A percentile compares a stretch with the other conserved stretches of the same genome.
Evolutionary conservation across 768 basidiomycete species (phyloP).

Genomic region (Amanita molliuscula): DNA sequence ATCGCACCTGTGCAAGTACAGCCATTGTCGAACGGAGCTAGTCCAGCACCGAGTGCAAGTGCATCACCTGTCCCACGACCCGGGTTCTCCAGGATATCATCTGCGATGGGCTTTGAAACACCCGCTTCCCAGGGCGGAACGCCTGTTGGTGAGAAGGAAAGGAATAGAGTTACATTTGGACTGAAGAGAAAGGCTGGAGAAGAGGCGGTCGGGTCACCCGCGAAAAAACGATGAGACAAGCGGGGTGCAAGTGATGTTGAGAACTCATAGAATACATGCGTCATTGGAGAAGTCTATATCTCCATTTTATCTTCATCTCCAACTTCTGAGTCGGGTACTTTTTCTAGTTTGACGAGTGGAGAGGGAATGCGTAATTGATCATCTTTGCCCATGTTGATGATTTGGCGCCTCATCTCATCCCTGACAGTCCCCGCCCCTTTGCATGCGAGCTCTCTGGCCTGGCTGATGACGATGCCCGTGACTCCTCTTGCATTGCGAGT

Average conservation of each 20-base stretch:
- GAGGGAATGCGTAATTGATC: constrained; percentile 8
- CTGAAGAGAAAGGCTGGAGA: constrained; percentile 77
- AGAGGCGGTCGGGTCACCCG: constrained; percentile 55
- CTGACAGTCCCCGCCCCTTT: constrained; percentile 38
- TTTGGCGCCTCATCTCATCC: constrained; percentile 30
- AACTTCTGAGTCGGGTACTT: constrained; percentile 4
- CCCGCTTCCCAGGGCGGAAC: constrained; percentile 40
- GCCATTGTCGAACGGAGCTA: constrained; percentile 31
- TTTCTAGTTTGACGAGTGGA: background rate
- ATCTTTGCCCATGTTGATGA: constrained; percentile 15
- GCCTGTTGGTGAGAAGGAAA: constrained; percentile 59
- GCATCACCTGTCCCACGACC: constrained; percentile 61
- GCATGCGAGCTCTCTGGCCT: constrained; percentile 40
- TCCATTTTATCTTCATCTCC: constrained; percentile 30
- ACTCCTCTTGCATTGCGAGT: constrained; percentile 16
- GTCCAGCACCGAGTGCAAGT: constrained; percentile 34
- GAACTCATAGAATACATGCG: background rate
- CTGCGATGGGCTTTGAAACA: constrained; percentile 32
- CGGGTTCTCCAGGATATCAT: constrained; percentile 70
- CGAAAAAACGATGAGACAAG: constrained; percentile 31
- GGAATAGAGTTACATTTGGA: constrained; percentile 69
- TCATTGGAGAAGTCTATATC: constrained; percentile 18
- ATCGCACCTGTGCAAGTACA: constrained; percentile 41
- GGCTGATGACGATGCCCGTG: constrained; percentile 27
- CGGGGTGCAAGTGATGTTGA: background rate